phyloP scores from a whole-genome alignment of 768 basidiomycete species.

The Lentinula sp. region DNA sequence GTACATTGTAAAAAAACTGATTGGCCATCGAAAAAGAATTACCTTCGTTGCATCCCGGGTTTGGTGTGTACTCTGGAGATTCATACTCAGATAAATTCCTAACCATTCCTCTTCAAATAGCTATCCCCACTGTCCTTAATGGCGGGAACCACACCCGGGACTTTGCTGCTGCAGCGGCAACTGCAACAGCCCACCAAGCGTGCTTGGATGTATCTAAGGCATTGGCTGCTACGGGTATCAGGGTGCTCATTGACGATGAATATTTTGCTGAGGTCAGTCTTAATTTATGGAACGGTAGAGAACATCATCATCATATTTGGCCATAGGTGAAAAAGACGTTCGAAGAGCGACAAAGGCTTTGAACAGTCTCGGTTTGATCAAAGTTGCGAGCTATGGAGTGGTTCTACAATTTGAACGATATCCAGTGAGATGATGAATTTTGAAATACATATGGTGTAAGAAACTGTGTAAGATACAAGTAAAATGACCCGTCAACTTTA shows the following conservation, averaged over 20 bases:
- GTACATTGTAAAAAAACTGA: not conserved
- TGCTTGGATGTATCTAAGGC: conserved; percentile 65
- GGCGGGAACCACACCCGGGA: conserved; percentile 77
- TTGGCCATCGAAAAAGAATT: conserved; percentile 29
- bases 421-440: no score
- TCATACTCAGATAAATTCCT: not conserved
- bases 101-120: conserved; percentile 25
- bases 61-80: conserved; percentile 32
- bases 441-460: no score
- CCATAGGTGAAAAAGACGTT: conserved; percentile 43
- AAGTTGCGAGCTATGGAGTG: no score
- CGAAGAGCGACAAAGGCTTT: conserved; percentile 22
- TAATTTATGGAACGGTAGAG: conserved; percentile 1
- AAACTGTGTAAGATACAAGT: no score
- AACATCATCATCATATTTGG: not conserved
- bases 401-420: no score
- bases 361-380: not conserved
- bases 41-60: conserved; percentile 71
- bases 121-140: conserved; percentile 65
- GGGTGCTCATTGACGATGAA: conserved; percentile 60
- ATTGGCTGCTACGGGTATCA: conserved; percentile 63
- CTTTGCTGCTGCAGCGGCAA: conserved; percentile 62
- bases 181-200: conserved; percentile 55
- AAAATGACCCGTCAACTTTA: not conserved
- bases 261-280: conserved; percentile 51